These are phyloP conservation scores for Thielaviopsis ethacetica DNA, from an alignment of 2,329 filamentous ascomycete species.

Conservation along the genomic window DNA sequence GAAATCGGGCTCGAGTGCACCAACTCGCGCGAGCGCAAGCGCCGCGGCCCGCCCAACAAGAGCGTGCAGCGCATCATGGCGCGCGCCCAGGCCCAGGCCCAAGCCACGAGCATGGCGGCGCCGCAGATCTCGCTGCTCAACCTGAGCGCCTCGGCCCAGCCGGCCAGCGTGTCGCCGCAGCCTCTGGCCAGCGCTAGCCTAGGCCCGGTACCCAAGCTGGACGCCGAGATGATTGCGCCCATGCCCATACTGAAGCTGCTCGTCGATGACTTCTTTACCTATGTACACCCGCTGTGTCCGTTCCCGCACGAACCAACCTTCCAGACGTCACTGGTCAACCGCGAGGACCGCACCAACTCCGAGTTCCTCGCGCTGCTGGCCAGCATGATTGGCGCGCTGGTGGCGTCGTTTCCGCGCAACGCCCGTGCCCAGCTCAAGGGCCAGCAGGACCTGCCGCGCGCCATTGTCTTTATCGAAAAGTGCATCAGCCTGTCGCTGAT, in stretches of 20 bases:
- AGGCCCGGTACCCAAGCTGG: conserved; percentile 19
- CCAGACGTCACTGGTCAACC: conserved; percentile 46
- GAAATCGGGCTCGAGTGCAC: conserved; percentile 43
- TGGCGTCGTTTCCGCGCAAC: conserved; percentile 59
- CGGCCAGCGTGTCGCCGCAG: not conserved
- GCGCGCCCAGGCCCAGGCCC: conserved; percentile 24
- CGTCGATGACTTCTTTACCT: conserved; percentile 71
- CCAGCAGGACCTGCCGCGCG: conserved; percentile 51
- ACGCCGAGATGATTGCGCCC: conserved; percentile 56
- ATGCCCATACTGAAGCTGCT: conserved; percentile 50
- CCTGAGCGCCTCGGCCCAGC: not conserved
- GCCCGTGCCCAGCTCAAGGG: conserved; percentile 51
- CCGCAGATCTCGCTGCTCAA: conserved; percentile 13
- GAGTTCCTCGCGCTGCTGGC: conserved; percentile 55
- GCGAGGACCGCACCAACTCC: conserved; percentile 49
- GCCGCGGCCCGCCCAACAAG: conserved; percentile 42
- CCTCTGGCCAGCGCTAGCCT: not conserved
- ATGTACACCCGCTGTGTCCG: conserved; percentile 60
- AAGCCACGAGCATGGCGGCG: conserved; percentile 34
- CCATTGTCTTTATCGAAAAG: conserved; percentile 51
- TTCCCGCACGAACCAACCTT: conserved; percentile 71
- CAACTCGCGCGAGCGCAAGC: conserved; percentile 39
- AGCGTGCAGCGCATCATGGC: conserved; percentile 13
- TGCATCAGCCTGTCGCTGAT: conserved; percentile 54
- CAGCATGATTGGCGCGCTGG: conserved; percentile 58